These are phyloP conservation scores for Cryptomeria japonica DNA, from an alignment of 75 land plant species.

Conservation along the genomic window DNA sequence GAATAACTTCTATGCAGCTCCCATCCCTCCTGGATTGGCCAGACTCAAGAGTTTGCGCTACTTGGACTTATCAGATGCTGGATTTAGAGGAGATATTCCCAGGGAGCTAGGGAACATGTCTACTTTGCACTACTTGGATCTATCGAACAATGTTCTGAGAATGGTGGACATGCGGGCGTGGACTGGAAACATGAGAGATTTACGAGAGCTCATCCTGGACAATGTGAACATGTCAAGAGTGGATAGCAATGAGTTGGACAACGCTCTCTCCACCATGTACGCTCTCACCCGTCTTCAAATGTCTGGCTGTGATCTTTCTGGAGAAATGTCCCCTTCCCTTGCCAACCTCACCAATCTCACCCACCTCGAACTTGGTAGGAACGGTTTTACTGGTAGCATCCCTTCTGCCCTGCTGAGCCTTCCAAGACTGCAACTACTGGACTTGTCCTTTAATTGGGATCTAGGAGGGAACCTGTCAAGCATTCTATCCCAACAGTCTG, in stretches of 20 bases:
- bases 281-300: too few relatives aligned
- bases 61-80: slow-evolving; percentile 26
- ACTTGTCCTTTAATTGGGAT: background rate
- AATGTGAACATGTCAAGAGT: too few relatives aligned
- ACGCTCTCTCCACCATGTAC: too few relatives aligned
- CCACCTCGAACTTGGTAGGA: background rate
- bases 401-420: too few relatives aligned
- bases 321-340: too few relatives aligned
- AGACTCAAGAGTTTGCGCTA: slow-evolving; percentile 11
- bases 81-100: slow-evolving; percentile 38
- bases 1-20: slow-evolving; percentile 15
- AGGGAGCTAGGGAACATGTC: slow-evolving; percentile 39
- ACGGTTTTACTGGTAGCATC: too few relatives aligned
- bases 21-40: slow-evolving; percentile 27
- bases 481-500: background rate
- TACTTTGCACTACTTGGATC: slow-evolving; percentile 3
- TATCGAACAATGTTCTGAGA: too few relatives aligned
- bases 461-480: too few relatives aligned
- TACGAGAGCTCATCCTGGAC: background rate
- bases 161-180: too few relatives aligned
- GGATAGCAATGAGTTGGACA: too few relatives aligned
- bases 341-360: background rate
- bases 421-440: background rate
- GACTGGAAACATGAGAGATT: background rate
- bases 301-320: too few relatives aligned